phyloP scores from a whole-genome alignment of 352 stramenopile genomes.

The Phytophthora capsici region DNA sequence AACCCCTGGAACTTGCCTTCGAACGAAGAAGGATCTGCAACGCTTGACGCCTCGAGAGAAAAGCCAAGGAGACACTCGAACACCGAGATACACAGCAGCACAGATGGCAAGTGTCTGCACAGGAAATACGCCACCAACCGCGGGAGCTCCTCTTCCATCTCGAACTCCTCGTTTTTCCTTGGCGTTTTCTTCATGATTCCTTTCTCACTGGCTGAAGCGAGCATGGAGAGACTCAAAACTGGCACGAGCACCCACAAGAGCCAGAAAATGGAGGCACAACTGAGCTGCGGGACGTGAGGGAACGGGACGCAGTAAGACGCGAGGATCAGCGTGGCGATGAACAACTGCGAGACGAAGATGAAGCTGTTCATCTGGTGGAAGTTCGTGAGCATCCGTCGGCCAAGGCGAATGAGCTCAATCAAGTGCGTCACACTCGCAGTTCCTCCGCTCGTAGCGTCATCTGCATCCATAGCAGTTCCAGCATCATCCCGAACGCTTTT shows the following conservation, averaged over 20 bases:
- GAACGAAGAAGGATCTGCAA: conserved; percentile 14
- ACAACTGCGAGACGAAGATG: conserved; percentile 87
- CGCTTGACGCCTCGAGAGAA: conserved; percentile 53
- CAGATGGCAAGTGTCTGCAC: conserved; percentile 71
- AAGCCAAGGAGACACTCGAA: conserved; percentile 80
- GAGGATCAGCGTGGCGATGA: conserved; percentile 78
- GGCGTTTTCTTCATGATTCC: conserved; percentile 87
- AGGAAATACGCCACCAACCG: conserved; percentile 74
- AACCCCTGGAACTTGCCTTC: conserved; percentile 40
- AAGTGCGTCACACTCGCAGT: conserved; percentile 67
- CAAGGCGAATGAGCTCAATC: conserved; percentile 83
- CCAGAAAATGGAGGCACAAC: conserved; percentile 84
- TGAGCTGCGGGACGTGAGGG: conserved; percentile 75
- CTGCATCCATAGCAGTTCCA: neutral
- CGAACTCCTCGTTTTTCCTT: conserved; percentile 82
- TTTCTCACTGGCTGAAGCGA: conserved; percentile 72
- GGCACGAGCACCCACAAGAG: conserved; percentile 84
- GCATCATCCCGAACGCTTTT: conserved; percentile 38
- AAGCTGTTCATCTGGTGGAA: conserved; percentile 85
- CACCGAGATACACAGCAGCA: conserved; percentile 58
- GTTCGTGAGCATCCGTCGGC: conserved; percentile 83
- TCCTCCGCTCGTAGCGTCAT: conserved; percentile 38
- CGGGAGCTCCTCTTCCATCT: conserved; percentile 63
- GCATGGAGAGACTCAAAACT: conserved; percentile 76
- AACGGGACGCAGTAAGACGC: conserved; percentile 76